These are phyloP conservation scores for Pestalotiopsis sp. DNA, from an alignment of 2,329 filamentous ascomycete genomes.

Conservation along the genomic window DNA sequence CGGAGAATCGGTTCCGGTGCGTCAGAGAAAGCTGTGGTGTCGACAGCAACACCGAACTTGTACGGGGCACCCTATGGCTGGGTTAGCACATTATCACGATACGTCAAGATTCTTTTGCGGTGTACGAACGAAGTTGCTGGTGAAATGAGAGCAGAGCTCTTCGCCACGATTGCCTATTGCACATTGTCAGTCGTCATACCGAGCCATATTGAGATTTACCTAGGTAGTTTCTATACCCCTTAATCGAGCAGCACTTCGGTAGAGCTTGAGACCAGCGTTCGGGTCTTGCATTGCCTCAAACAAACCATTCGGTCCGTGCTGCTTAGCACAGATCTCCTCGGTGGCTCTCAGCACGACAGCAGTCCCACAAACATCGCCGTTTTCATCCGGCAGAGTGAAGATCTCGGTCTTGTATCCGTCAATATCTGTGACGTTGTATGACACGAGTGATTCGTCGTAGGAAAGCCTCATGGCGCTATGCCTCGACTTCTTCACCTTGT, in stretches of 20 bases:
- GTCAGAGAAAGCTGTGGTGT: slow-evolving; percentile 49
- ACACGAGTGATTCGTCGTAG: not conserved
- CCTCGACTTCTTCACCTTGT: not conserved
- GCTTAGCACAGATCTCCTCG: slow-evolving; percentile 47
- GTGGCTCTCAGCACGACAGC: slow-evolving; percentile 61
- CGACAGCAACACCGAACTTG: slow-evolving; percentile 62
- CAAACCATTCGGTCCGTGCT: slow-evolving; percentile 61
- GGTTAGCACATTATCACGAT: slow-evolving; percentile 10
- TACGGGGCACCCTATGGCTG: slow-evolving; percentile 59
- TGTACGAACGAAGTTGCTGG: slow-evolving; percentile 51
- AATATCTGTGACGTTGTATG: slow-evolving; percentile 11
- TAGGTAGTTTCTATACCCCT: slow-evolving; percentile 25
- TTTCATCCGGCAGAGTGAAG: slow-evolving; percentile 48
- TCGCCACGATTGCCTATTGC: slow-evolving; percentile 36
- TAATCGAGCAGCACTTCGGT: slow-evolving; percentile 39
- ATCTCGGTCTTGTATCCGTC: slow-evolving; percentile 31
- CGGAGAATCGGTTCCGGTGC: slow-evolving; percentile 50
- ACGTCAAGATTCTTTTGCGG: slow-evolving; percentile 22
- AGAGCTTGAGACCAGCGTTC: slow-evolving; percentile 44
- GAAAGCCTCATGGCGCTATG: not conserved
- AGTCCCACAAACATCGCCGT: slow-evolving; percentile 45
- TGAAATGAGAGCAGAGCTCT: slow-evolving; percentile 52
- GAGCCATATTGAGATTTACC: no score
- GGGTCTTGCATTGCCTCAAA: slow-evolving; percentile 50
- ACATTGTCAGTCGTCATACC: slow-evolving; percentile 20